Base-by-base conservation (phyloP, 73 alveolate species). In the Urostyla sp. region DNA sequence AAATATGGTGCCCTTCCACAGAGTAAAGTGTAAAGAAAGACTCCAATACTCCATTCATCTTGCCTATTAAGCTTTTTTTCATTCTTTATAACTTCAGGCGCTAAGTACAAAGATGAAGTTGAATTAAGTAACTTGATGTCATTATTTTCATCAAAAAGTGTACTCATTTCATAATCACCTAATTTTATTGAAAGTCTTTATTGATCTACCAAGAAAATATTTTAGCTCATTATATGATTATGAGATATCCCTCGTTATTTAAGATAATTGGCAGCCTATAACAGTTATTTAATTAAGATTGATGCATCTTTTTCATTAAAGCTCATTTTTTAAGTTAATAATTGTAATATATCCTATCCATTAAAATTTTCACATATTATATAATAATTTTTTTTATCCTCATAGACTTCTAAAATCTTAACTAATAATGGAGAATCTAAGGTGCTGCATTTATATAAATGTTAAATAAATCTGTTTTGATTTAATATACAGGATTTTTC, bases 1-100 rank as follows among this genome's bases (percentile, higher is more conserved):
- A 59, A 80, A 84, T 85, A 90, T 24, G 96, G 96, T 20, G 84
- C 79, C 56, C 85, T 66, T 26, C 96, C 96, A 72, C 87, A 61
- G 54, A 90, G 56, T 78, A 90, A 49, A 59, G 69, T 63, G 72
- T 90, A 90, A 53, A 84, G 57, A 67, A 90, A 78, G 26, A 84
- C 76, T 1, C 96, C 96, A n/a, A 90, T 69, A 10, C 89, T 72
- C 89, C 90, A 90, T 74, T 81, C 78, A 60, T 90, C 96, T 37
- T 63, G 74, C 75, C 75, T 84, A n/a, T n/a, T n/a, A 43, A 72
- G 38, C 40, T 49, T 59, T 66, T 84, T 85, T n/a, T 50, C 67
- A 51, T 84, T 91, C 49, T 67, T 36, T 24, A 89, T 48, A 4
- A 78, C 79, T 87, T 89, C 96, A 35, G 96, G 96, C 0, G 96